Base-by-base conservation (phyloP, 306 rosid species). In the Canavalia ensiformis region DNA sequence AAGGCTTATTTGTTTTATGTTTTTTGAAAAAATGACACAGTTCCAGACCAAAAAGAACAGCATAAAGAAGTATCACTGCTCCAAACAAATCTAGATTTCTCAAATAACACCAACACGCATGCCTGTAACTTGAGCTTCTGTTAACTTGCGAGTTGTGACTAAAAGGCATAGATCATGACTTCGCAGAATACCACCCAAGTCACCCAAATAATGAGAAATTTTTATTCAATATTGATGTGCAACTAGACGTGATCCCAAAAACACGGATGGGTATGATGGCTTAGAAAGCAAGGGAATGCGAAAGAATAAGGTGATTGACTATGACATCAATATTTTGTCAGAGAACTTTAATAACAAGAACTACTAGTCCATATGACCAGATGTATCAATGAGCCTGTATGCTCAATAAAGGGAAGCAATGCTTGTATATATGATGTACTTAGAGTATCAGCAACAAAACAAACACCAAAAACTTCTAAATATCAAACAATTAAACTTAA, bases 381-480 rank as follows among this genome's bases (percentile, higher is more conserved):
- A 45, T 8, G 57, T 10, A 64, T 64, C 41, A 62, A 66, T 12
- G 79, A 58, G 56, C 35, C 55, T 28, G 54, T 34, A 66, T 31
- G 62, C 63, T 64, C 44, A 31, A 31, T 33, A 52, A 65, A 63
- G 67, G 79, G 35, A 71, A 11, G 37, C 5, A 70, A 2, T 18
- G 64, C 11, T 51, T 2, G 8, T 6, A 68, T 68, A 25, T 59
- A 4, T 13, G 35, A 29, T 35, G 25, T 59, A 35, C 55, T 52
- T 63, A 44, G 51, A 55, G 44, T 47, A 66, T 57, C 5, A 31
- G 73, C 46, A 78, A 78, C 42, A 46, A 37, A 47, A 10, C 8
- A 64, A 73, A 56, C 57, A 71, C 73, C 13, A 39, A 44, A 12
- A 79, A 68, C 47, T 49, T 68, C n/a, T 18, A 64, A 41, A 64